Conservation (phyloP, 371 early-diverging fungal genomes). For the Mucor velutinosus region DNA sequence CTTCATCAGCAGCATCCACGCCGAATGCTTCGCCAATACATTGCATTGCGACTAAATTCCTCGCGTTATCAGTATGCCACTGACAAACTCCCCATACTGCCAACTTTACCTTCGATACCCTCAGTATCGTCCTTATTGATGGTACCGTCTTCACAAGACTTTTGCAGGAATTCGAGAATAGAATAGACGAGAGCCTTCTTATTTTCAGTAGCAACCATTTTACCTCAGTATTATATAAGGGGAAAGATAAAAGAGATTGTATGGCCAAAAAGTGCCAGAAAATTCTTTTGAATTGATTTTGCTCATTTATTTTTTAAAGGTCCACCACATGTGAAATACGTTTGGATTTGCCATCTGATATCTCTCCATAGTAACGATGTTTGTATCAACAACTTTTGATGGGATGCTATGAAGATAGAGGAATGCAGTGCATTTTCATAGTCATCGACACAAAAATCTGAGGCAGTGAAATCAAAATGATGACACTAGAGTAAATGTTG, state of each 20-base stretch:
- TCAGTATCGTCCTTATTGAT: conserved; percentile 85
- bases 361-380: too few species aligned
- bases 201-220: conserved; percentile 50
- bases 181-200: conserved; percentile 85
- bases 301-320: not conserved
- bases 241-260: not conserved
- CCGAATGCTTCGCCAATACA: conserved; percentile 95
- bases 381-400: not conserved
- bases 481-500: not conserved
- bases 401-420: too few species aligned
- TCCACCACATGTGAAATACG: not conserved
- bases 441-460: too few species aligned
- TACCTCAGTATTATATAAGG: not conserved
- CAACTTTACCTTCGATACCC: conserved; percentile 80
- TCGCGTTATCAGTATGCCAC: not conserved
- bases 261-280: not conserved
- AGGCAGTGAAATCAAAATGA: too few species aligned
- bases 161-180: conserved; percentile 86
- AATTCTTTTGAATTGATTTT: conserved; percentile 1
- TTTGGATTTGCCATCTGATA: not conserved
- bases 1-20: conserved; percentile 74
- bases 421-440: too few species aligned
- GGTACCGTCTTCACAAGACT: conserved; percentile 76
- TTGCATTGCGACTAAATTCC: conserved; percentile 77
- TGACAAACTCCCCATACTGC: not conserved